phyloP scores from a whole-genome alignment of 306 rosid species.

The Castanospermum australe region DNA sequence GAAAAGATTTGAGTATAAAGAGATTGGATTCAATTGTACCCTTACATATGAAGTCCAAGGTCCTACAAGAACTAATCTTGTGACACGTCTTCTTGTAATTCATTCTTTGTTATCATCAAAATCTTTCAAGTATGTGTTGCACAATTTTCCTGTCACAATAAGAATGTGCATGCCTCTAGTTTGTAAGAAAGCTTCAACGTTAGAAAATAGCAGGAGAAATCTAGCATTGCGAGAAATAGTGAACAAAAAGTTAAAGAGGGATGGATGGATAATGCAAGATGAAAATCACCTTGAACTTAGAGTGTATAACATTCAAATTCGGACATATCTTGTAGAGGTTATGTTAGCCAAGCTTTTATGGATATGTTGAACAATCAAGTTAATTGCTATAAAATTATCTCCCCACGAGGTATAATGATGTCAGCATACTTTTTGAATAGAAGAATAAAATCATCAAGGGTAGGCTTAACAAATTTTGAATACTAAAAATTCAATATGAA shows the following conservation, averaged over 20 bases:
- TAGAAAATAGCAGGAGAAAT: background rate
- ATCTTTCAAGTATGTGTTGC: too few relatives aligned
- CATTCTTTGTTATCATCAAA: too few relatives aligned
- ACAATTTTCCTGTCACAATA: slow-evolving; percentile 52
- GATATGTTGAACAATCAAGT: slow-evolving; percentile 68
- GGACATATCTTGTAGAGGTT: slow-evolving; percentile 65
- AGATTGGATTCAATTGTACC: too few relatives aligned
- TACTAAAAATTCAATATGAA: slow-evolving; percentile 41
- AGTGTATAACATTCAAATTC: slow-evolving; percentile 56
- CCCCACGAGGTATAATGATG: slow-evolving; percentile 71
- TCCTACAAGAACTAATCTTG: too few relatives aligned
- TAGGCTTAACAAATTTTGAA: slow-evolving; percentile 71
- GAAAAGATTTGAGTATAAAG: too few relatives aligned
- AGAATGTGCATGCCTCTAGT: slow-evolving; percentile 69
- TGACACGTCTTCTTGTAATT: too few relatives aligned
- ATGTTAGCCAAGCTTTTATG: slow-evolving; percentile 71
- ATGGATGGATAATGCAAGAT: background rate
- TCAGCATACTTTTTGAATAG: slow-evolving; percentile 73
- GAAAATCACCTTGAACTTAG: slow-evolving; percentile 60
- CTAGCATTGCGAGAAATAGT: background rate
- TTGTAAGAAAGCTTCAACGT: slow-evolving; percentile 20
- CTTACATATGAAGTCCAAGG: too few relatives aligned
- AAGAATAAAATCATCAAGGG: slow-evolving; percentile 66
- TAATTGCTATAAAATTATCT: slow-evolving; percentile 65
- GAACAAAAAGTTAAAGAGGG: background rate